Conservation (phyloP, 331 rosid genomes). For the Pyracantha coccinea region DNA sequence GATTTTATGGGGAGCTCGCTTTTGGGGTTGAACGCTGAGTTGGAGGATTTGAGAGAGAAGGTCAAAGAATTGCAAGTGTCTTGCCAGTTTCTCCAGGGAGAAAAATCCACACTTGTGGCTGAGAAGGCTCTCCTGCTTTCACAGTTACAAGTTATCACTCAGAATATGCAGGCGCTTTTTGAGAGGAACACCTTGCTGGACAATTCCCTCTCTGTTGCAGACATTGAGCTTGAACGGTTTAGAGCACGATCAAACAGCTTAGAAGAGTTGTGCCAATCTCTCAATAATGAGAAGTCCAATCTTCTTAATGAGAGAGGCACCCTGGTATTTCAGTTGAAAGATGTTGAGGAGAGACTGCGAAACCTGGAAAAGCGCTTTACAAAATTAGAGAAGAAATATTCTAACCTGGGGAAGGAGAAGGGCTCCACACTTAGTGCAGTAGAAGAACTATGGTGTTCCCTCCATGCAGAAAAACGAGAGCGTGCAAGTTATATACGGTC, state of each 20-base stretch:
- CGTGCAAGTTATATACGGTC: slow-evolving; percentile 50
- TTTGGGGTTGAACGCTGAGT: slow-evolving; percentile 42
- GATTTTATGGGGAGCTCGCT: slow-evolving; percentile 52
- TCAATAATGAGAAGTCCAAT: slow-evolving; percentile 59
- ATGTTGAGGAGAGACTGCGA: slow-evolving; percentile 55
- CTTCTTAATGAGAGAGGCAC: slow-evolving; percentile 67
- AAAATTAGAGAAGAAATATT: slow-evolving; percentile 58
- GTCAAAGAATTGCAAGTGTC: slow-evolving; percentile 50
- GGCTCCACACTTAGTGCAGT: slow-evolving; percentile 43
- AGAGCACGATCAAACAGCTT: slow-evolving; percentile 60
- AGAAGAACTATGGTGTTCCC: slow-evolving; percentile 55
- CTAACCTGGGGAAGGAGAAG: slow-evolving; percentile 60
- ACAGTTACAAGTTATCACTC: slow-evolving; percentile 67
- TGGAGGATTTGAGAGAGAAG: slow-evolving; percentile 47
- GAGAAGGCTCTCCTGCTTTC: slow-evolving; percentile 68
- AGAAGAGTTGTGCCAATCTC: slow-evolving; percentile 61
- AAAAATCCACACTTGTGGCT: slow-evolving; percentile 50
- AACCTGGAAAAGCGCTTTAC: slow-evolving; percentile 58
- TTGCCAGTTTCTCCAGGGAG: slow-evolving; percentile 63
- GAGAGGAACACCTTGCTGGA: slow-evolving; percentile 73
- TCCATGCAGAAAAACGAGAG: slow-evolving; percentile 50
- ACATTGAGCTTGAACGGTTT: slow-evolving; percentile 65
- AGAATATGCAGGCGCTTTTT: slow-evolving; percentile 67
- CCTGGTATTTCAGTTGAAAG: slow-evolving; percentile 56
- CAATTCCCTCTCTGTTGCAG: slow-evolving; percentile 62